Percentiles rank a stretch among this genome's conserved stretches.
These are phyloP conservation scores for Pachysolen tannophilus DNA, from an alignment of 805 yeast genomes.

Conservation along the genomic window DNA sequence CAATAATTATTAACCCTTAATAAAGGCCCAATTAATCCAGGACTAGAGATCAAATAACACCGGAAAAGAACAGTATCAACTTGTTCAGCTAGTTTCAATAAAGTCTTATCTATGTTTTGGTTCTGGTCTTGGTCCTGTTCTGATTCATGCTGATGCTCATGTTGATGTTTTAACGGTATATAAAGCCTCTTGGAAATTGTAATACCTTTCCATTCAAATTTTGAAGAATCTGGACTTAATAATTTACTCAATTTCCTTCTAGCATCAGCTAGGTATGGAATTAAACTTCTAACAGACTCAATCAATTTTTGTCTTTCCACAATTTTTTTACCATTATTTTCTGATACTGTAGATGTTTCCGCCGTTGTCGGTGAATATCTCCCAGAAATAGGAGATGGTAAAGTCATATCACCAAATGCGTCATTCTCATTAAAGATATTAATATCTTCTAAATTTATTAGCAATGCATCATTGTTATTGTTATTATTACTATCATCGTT, in stretches of 20 bases:
- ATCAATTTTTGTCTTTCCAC: conserved; percentile 13
- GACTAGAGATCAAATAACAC: conserved; percentile 62
- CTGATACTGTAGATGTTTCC: background rate
- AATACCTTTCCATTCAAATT: conserved; percentile 38
- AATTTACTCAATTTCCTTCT: conserved; percentile 39
- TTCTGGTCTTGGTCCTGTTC: conserved; percentile 9
- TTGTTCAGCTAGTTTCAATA: conserved; percentile 31
- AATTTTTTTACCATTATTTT: background rate
- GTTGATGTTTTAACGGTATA: too few relatives aligned
- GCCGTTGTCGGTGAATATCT: background rate
- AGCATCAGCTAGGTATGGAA: conserved; percentile 44
- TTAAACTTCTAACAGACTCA: conserved; percentile 32
- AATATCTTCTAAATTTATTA: background rate
- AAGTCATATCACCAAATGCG: conserved; percentile 4
- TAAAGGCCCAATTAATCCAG: conserved; percentile 74
- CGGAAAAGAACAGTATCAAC: conserved; percentile 77
- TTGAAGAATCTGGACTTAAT: conserved; percentile 25
- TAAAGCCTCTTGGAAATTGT: conserved; percentile 34
- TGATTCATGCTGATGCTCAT: too few relatives aligned
- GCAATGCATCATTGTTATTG: too few relatives aligned
- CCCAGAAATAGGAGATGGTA: conserved; percentile 8
- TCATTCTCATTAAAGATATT: background rate
- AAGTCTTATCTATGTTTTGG: conserved; percentile 14
- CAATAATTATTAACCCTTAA: conserved; percentile 72
- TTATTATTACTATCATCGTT: background rate